Conservation (phyloP, 495 filamentous ascomycete genomes). For the Niebla homalea region DNA sequence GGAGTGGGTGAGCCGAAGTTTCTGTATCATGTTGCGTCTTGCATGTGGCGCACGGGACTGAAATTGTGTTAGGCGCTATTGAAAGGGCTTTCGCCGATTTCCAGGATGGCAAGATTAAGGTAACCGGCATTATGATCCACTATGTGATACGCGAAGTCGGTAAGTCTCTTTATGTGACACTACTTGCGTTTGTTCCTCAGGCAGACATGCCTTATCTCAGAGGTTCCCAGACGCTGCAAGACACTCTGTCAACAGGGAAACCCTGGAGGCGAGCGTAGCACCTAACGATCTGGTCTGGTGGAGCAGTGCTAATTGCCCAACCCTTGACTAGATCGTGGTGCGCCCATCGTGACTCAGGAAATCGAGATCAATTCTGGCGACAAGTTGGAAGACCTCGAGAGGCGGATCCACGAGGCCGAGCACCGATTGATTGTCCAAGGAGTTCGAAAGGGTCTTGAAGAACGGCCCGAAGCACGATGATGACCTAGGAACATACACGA, state of each 20-base stretch:
- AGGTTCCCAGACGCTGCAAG: no score
- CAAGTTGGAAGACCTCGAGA: constrained; percentile 49
- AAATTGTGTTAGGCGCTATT: constrained; percentile 39
- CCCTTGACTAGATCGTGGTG: neutral
- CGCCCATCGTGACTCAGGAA: neutral
- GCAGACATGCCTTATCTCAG: no score
- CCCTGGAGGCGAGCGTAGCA: no score
- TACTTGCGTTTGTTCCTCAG: no score
- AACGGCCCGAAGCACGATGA: neutral
- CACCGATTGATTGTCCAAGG: constrained; percentile 31
- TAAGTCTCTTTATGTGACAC: neutral
- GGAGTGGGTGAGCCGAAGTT: constrained; percentile 40
- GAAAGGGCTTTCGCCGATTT: constrained; percentile 64
- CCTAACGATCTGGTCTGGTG: no score
- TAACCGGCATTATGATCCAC: constrained; percentile 85
- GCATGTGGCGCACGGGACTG: constrained; percentile 14
- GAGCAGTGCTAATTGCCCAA: no score
- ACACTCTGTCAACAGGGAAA: no score
- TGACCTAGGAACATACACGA: neutral
- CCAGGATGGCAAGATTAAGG: constrained; percentile 53
- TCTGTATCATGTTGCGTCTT: neutral
- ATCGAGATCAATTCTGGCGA: constrained; percentile 44
- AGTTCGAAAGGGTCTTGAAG: neutral
- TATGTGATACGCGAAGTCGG: constrained; percentile 78
- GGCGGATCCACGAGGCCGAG: constrained; percentile 57